These are phyloP conservation scores for Paradendryphiella salina DNA, from an alignment of 2,329 filamentous ascomycete species.

Conservation along the genomic window DNA sequence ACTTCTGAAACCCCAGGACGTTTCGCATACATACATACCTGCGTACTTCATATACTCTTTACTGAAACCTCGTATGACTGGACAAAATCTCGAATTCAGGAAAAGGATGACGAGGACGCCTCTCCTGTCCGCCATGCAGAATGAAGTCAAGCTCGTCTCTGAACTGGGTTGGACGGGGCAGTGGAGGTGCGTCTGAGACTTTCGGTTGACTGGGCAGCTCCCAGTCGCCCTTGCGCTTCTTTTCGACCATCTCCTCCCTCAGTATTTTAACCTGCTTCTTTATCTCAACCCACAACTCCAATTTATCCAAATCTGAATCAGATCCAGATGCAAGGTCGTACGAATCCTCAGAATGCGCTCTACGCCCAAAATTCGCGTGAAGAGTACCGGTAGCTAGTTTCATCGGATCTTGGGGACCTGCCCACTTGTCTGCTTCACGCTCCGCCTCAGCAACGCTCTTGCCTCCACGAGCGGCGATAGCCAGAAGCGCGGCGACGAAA, in stretches of 20 bases:
- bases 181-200: neutral
- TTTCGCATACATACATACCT: no score
- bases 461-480: conserved; percentile 36
- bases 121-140: conserved; percentile 18
- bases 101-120: conserved; percentile 1
- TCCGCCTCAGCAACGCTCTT: conserved; percentile 15
- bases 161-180: conserved; percentile 10
- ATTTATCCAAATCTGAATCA: conserved; percentile 39
- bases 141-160: conserved; percentile 33
- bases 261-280: conserved; percentile 51
- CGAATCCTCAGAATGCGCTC: neutral
- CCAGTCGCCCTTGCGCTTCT: conserved; percentile 6
- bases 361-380: conserved; percentile 10
- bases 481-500: conserved; percentile 48
- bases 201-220: conserved; percentile 6
- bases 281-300: conserved; percentile 49
- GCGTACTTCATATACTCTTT: neutral
- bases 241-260: conserved; percentile 46
- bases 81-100: conserved; percentile 8
- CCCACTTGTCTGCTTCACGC: conserved; percentile 23
- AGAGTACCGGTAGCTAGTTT: conserved; percentile 12
- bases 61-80: conserved; percentile 1
- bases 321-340: neutral
- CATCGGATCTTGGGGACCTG: conserved; percentile 37
- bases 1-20: no score